Percentiles rank a stretch among this genome's conserved stretches.
These are phyloP conservation scores for Neurospora cerealis DNA, from an alignment of 495 filamentous ascomycete genomes.

Conservation along the genomic window DNA sequence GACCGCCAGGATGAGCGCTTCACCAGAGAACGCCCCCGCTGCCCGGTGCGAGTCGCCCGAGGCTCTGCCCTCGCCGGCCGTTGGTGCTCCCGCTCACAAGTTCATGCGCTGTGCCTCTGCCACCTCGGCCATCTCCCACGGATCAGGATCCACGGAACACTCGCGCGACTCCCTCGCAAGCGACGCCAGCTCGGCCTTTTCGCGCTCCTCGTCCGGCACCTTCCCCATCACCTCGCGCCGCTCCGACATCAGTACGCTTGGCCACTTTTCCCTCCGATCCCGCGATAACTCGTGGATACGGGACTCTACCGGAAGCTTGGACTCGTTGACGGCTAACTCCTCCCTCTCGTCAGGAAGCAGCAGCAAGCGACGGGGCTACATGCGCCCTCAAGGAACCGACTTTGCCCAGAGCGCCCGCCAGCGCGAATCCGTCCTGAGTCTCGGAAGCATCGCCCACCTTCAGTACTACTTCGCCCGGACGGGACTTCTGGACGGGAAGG, in stretches of 20 bases:
- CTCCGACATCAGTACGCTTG: constrained; percentile 25
- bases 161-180: constrained; percentile 39
- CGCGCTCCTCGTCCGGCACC: constrained; percentile 41
- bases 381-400: constrained; percentile 79
- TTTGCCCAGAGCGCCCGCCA: constrained; percentile 85
- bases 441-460: constrained; percentile 93
- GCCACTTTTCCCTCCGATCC: constrained; percentile 40
- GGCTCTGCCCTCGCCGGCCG: constrained; percentile 53
- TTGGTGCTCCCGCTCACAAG: constrained; percentile 46
- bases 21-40: constrained; percentile 23
- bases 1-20: constrained; percentile 23
- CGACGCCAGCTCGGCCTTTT: constrained; percentile 37
- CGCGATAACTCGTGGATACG: constrained; percentile 8
- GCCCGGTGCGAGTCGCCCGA: constrained; percentile 46
- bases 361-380: constrained; percentile 70
- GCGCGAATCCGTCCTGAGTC: constrained; percentile 85
- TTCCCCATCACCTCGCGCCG: constrained; percentile 19
- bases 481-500: constrained; percentile 86
- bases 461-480: constrained; percentile 98
- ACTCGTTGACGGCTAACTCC: constrained; percentile 12
- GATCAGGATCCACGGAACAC: constrained; percentile 41
- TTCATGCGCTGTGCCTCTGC: constrained; percentile 68
- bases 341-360: constrained; percentile 17
- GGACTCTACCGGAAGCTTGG: constrained; percentile 34
- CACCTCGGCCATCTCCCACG: constrained; percentile 54